Evolutionary conservation across 306 rosid species (phyloP), one percentile per base, ranked within the genome.

Genomic region (Fragaria nilgerrensis): DNA sequence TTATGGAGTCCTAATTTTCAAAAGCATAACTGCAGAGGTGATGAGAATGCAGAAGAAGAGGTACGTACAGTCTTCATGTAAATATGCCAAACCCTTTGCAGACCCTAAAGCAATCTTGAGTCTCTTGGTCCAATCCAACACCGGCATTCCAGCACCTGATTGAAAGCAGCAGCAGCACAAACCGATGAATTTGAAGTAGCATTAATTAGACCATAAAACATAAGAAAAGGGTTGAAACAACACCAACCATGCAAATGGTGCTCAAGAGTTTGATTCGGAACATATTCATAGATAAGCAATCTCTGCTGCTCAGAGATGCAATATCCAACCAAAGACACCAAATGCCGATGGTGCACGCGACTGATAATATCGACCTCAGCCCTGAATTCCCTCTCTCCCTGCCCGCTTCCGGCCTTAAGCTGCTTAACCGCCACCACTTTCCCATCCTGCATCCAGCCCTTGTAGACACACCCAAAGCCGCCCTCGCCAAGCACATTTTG

Each of bases 321-420:
- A 74, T 90, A 95, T 36, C 99, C 99, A 39, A 91, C 93, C 59
- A 95, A 75, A 6, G 98, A 89, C 37, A 95, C 96, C 87, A 95
- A 85, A 82, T 92, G 88, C 2, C 98, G 88, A 83, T 95, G 99
- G 82, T 95, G 98, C 63, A 95, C 87, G 8, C 99, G 88, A 64
- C 92, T 91, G 62, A 95, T 95, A 63, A 87, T 92, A 52, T 92
- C 99, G 3, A 92, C 99, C 77, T 95, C 99, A 1, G 99, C 92
- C 75, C 87, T 86, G 77, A 95, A 95, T 74, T 95, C 99, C 78
- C 93, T 79, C 61, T 92, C 98, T 68, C 99, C 99, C 61, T 95
- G 99, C 5, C 97, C 98, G 61, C 99, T 88, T 48, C 99, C 97
- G 15, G 91, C 93, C 84, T 91, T 95, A 50, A 95, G 89, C 77